These are phyloP conservation scores for Plenodomus tracheiphilus DNA, from an alignment of 2,329 filamentous ascomycete species.

Conservation along the genomic window DNA sequence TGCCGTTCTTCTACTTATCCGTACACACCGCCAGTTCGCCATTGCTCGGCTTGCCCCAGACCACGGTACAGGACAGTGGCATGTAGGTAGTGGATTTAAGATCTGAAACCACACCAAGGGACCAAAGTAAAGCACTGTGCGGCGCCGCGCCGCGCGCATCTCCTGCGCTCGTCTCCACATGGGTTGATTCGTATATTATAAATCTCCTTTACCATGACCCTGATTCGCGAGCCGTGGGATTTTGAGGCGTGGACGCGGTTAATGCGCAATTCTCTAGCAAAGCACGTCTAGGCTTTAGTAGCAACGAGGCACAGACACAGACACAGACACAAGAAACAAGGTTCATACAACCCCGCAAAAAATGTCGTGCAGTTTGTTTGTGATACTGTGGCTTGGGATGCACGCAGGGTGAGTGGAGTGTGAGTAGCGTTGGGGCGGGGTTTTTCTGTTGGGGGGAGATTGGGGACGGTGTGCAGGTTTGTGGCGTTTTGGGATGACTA, in stretches of 20 bases:
- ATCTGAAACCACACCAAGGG: constrained; percentile 4
- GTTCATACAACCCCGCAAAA: constrained; percentile 14
- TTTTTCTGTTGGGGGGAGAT: neutral
- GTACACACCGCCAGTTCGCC: constrained; percentile 10
- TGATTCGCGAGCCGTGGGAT: constrained; percentile 9
- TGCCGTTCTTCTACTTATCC: neutral
- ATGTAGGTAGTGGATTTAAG: too few species aligned
- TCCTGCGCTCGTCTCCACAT: constrained; percentile 4
- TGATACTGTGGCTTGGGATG: constrained; percentile 11
- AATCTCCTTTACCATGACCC: neutral
- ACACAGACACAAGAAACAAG: too few species aligned
- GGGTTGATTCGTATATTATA: too few species aligned
- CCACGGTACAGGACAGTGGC: neutral
- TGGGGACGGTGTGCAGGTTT: neutral
- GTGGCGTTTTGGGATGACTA: constrained; percentile 4
- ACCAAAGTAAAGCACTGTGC: neutral
- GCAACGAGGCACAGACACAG: too few species aligned
- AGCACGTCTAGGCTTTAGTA: too few species aligned
- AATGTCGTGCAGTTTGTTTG: constrained; percentile 20
- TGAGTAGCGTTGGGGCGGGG: too few species aligned
- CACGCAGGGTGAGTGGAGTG: neutral
- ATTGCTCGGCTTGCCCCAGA: constrained; percentile 6
- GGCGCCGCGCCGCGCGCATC: too few species aligned
- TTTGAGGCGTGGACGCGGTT: constrained; percentile 1
- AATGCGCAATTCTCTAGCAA: too few species aligned